Percentiles rank a stretch among this genome's conserved stretches.
Evolutionary conservation across 371 early-diverging fungal genomes (phyloP).

Genomic region (Chytridiales sp.): DNA sequence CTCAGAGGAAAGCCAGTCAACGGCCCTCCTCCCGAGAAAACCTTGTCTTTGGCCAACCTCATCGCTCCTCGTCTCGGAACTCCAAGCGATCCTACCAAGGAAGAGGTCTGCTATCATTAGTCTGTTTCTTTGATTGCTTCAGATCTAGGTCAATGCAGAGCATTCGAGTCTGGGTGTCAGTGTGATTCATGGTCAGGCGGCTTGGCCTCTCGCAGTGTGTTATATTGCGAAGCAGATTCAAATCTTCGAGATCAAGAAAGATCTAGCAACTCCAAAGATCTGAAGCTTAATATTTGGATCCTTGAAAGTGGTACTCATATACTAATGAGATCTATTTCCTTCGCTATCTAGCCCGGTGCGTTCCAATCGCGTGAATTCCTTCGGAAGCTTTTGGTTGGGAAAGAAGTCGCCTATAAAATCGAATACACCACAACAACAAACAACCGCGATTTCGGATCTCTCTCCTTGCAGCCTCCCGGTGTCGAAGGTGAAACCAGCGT

Average conservation of each 20-base stretch:
- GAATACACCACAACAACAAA: conserved; percentile 64
- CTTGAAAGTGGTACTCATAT: too few species aligned
- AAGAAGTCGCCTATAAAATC: conserved; percentile 80
- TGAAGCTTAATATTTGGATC: too few species aligned
- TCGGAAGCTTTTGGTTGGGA: conserved; percentile 83
- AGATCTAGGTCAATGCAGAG: too few species aligned
- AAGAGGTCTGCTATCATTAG: conserved; percentile 62
- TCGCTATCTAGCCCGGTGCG: conserved; percentile 67
- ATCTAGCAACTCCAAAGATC: too few species aligned
- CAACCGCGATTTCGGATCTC: conserved; percentile 46
- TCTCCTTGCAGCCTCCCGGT: conserved; percentile 48
- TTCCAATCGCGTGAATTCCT: conserved; percentile 86
- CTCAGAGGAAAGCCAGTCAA: conserved; percentile 76
- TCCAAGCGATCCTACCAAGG: conserved; percentile 67
- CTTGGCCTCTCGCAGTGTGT: too few species aligned
- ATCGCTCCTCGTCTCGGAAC: conserved; percentile 82
- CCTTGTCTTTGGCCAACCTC: conserved; percentile 79
- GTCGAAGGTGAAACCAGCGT: conserved; percentile 70
- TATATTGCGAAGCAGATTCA: too few species aligned
- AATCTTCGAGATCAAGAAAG: too few species aligned
- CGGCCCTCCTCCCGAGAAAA: conserved; percentile 82
- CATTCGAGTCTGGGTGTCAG: too few species aligned
- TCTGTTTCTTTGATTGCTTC: too few species aligned
- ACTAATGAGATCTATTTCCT: neutral
- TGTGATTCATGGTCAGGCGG: too few species aligned